Conservation (phyloP, 2,329 filamentous ascomycete species). For the Talaromyces sp. region DNA sequence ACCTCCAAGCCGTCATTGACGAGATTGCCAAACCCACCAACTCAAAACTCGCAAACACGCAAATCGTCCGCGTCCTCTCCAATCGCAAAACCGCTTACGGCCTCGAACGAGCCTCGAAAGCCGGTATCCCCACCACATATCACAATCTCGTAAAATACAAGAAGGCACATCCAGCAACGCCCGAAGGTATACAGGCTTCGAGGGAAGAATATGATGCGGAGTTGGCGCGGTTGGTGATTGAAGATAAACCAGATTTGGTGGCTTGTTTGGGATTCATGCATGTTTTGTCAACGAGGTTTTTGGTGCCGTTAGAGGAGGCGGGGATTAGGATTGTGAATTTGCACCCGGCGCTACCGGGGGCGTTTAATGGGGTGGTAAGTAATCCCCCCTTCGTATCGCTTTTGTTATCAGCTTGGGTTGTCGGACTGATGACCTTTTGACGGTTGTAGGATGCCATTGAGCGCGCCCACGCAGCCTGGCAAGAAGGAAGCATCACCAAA, state of each 20-base stretch:
- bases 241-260: constrained; percentile 66
- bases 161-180: constrained; percentile 60
- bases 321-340: constrained; percentile 74
- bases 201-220: constrained; percentile 71
- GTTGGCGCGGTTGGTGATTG: constrained; percentile 65
- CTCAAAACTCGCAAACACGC: constrained; percentile 48
- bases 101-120: constrained; percentile 57
- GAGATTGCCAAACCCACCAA: constrained; percentile 43
- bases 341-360: constrained; percentile 70
- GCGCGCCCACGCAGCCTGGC: constrained; percentile 70
- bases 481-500: constrained; percentile 62
- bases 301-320: constrained; percentile 62
- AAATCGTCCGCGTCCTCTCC: constrained; percentile 63
- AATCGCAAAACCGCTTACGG: constrained; percentile 64
- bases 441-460: constrained; percentile 62
- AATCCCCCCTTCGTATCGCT: not conserved
- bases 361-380: constrained; percentile 67
- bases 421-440: not conserved
- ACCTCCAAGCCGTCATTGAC: constrained; percentile 74
- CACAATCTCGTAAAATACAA: constrained; percentile 79
- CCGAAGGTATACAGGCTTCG: constrained; percentile 50
- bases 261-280: constrained; percentile 88
- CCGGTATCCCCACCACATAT: constrained; percentile 69
- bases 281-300: constrained; percentile 67
- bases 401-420: not conserved